Conservation (phyloP, 805 yeast genomes). For the Priceomyces castillae region DNA sequence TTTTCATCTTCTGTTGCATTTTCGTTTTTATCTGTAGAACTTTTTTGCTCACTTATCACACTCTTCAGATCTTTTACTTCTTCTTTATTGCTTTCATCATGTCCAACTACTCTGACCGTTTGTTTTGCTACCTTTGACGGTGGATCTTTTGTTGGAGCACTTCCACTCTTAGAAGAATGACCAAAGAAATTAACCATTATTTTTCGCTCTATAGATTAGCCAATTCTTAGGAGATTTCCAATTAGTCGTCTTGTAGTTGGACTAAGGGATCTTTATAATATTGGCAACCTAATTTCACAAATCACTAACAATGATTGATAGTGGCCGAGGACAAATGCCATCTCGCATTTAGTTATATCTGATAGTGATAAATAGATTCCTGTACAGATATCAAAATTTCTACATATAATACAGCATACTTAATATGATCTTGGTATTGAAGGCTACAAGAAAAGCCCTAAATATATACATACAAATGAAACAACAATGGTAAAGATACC, state of each 20-base stretch:
- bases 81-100: not conserved
- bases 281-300: too few relatives aligned
- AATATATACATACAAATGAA: too few relatives aligned
- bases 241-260: not conserved
- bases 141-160: not conserved
- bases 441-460: too few relatives aligned
- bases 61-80: not conserved
- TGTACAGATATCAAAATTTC: too few relatives aligned
- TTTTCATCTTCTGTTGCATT: not conserved
- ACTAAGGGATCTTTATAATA: not conserved
- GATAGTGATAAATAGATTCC: too few relatives aligned
- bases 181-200: conserved; percentile 9
- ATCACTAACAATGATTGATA: too few relatives aligned
- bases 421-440: too few relatives aligned
- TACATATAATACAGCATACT: too few relatives aligned
- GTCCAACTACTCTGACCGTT: not conserved
- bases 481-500: too few relatives aligned
- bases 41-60: not conserved
- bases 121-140: not conserved
- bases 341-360: too few relatives aligned
- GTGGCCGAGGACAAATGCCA: too few relatives aligned
- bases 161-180: not conserved
- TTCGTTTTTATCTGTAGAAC: not conserved
- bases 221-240: not conserved
- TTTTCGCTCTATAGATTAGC: not conserved